A percentile compares a stretch with the other conserved stretches of the same genome.
Evolutionary conservation across 116 monocot species (phyloP).

Genomic region (Iris pallida): DNA sequence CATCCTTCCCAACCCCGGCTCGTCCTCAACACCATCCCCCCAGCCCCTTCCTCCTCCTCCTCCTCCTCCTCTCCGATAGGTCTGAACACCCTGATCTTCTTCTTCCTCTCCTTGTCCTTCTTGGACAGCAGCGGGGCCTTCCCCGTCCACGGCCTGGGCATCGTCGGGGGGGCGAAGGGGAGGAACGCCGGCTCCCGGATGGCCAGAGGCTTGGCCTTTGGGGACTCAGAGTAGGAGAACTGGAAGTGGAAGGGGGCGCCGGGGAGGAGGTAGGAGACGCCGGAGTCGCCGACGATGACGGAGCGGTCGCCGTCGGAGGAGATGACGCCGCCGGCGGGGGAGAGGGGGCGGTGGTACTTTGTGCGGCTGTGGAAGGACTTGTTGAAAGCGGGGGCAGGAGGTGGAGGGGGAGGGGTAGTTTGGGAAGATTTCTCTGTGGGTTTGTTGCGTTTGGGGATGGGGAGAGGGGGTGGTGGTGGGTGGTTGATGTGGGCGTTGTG

Average conservation of each 20-base stretch:
- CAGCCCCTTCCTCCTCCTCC: constrained; percentile 13
- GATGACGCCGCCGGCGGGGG: constrained; percentile 20
- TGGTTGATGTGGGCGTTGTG: constrained; percentile 51
- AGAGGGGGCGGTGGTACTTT: constrained; percentile 71
- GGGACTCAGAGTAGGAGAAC: constrained; percentile 91
- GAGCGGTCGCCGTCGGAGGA: constrained; percentile 30
- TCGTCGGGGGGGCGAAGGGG: constrained; percentile 77
- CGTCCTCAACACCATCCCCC: constrained; percentile 28
- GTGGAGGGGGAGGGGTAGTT: constrained; percentile 8
- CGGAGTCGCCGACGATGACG: constrained; percentile 67
- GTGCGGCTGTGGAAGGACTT: constrained; percentile 53
- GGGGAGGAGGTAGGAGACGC: constrained; percentile 83
- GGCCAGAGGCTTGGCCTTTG: constrained; percentile 64
- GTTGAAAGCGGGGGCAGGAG: neutral
- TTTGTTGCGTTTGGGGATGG: constrained; percentile 13
- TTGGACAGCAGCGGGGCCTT: constrained; percentile 88
- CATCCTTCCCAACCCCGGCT: constrained; percentile 6
- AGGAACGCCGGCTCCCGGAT: constrained; percentile 92
- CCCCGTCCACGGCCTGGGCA: constrained; percentile 94
- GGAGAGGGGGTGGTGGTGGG: constrained; percentile 35
- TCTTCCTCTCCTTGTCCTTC: constrained; percentile 85
- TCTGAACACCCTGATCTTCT: constrained; percentile 52
- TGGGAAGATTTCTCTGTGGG: neutral
- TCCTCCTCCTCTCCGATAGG: constrained; percentile 22
- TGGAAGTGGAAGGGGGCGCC: constrained; percentile 86